phyloP scores from a whole-genome alignment of 2,329 filamentous ascomycete species.

The Myriosclerotinia curreyana region DNA sequence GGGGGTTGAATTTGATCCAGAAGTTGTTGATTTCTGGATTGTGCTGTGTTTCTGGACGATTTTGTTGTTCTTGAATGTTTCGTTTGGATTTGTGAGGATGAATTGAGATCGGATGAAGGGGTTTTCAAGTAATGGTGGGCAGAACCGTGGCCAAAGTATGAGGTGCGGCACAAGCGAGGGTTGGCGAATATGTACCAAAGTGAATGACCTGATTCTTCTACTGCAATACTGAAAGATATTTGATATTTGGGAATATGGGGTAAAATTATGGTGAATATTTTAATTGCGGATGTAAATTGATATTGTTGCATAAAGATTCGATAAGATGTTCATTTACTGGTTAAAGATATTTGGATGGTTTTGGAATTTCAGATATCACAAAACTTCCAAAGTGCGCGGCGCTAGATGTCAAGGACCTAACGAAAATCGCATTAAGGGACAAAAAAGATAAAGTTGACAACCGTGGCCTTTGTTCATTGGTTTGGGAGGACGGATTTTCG shows the following conservation, averaged over 20 bases:
- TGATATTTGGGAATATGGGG: background rate
- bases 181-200: background rate
- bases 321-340: too few relatives aligned
- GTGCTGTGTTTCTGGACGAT: background rate
- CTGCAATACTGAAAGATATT: too few relatives aligned
- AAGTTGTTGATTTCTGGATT: background rate
- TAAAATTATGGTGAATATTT: too few relatives aligned
- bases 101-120: background rate
- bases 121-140: background rate
- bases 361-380: too few relatives aligned
- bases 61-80: background rate
- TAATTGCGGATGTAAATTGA: too few relatives aligned
- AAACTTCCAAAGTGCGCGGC: background rate
- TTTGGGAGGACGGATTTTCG: accelerated
- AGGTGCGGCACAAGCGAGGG: too few relatives aligned
- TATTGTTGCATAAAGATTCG: too few relatives aligned
- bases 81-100: background rate
- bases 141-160: too few relatives aligned
- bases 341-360: too few relatives aligned
- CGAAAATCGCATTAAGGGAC: too few relatives aligned
- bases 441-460: background rate
- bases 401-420: background rate
- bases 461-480: background rate
- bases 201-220: background rate
- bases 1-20: background rate